A percentile compares a stretch with the other conserved stretches of the same genome.
phyloP scores from a whole-genome alignment of 192 early-diverging fungal species.

The Radiomyces spectabilis region DNA sequence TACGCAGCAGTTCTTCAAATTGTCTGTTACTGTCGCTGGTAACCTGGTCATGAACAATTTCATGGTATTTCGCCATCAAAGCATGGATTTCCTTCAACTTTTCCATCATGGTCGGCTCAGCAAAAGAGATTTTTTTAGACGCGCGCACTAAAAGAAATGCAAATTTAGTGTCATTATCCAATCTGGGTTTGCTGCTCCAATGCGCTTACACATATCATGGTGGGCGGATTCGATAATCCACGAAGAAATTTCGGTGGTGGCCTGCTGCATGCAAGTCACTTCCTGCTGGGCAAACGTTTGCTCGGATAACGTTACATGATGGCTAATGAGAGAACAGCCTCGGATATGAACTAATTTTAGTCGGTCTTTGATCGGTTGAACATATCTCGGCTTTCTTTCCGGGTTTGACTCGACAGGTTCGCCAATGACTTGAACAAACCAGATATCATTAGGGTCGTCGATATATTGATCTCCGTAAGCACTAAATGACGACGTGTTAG shows the following conservation, averaged over 20 bases:
- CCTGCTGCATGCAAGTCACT: slow-evolving; percentile 85
- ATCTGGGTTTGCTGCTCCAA: not conserved
- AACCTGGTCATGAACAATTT: slow-evolving; percentile 1
- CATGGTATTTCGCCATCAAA: slow-evolving; percentile 16
- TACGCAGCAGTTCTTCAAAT: not conserved
- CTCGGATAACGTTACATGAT: slow-evolving; percentile 69
- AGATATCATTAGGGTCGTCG: slow-evolving; percentile 84
- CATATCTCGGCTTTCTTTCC: slow-evolving; percentile 33
- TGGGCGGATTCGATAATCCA: slow-evolving; percentile 64
- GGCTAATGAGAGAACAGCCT: slow-evolving; percentile 77
- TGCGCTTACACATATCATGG: slow-evolving; percentile 9
- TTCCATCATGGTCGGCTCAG: not conserved
- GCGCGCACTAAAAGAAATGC: not conserved
- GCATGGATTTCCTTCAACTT: slow-evolving; percentile 11
- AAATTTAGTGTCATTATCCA: not conserved
- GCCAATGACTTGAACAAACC: slow-evolving; percentile 64
- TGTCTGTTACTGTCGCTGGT: not conserved
- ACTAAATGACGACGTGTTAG: slow-evolving; percentile 6
- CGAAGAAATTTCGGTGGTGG: slow-evolving; percentile 48
- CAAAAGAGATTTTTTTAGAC: not conserved
- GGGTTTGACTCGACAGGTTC: slow-evolving; percentile 33
- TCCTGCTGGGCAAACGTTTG: slow-evolving; percentile 89
- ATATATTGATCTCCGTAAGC: slow-evolving; percentile 62
- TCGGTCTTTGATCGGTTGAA: slow-evolving; percentile 55
- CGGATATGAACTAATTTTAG: slow-evolving; percentile 74